Evolutionary conservation across 495 filamentous ascomycete genomes (phyloP), one percentile per base, ranked within the genome.

Genomic region (Talaromyces trachyspermus): DNA sequence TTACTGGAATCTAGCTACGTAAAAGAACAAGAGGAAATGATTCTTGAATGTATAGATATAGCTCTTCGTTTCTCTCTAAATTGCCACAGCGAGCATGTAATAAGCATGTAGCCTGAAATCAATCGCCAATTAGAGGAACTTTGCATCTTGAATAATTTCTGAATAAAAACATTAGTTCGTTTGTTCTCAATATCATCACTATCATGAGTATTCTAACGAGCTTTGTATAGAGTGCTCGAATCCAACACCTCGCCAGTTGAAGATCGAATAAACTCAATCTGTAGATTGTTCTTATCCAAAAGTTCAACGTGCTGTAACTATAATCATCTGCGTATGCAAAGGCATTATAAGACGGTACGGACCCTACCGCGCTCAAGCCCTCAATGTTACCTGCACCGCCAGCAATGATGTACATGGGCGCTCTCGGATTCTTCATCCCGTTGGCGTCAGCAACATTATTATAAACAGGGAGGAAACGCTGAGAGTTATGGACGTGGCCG

Each of bases 401-500:
- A 35, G 71, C 64, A 41, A 69, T 57, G 27, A 80, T 77, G 52
- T 79, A 80, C 76, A 79, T 68, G 0, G 78, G 75, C 1, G 75
- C 76, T 24, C 57, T 61, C 12, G 78, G 78, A 38, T 81, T 63
- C 2, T 71, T 47, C 62, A 80, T 57, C 0, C 72, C 75, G 0
- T 69, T 70, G 4, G 69, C 47, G 38, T 74, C 70, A 0, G 65
- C 69, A 0, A 55, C 66, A 22, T 57, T 59, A 38, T 81, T 66
- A 29, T 58, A 51, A 6, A 76, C 61, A 0, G 73, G 69, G 2
- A 54, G 29, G 22, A 69, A 63, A 5, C 73, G 68, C 52, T 81
- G 70, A 25, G 72, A 75, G 56, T 76, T 78, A 50, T 84, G 80
- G 15, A 76, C 72, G 54, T 84, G 80, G 2, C 80, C 80, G 57